These are phyloP conservation scores for Trametes sp. DNA, from an alignment of 1,284 basidiomycete genomes.

Conservation along the genomic window DNA sequence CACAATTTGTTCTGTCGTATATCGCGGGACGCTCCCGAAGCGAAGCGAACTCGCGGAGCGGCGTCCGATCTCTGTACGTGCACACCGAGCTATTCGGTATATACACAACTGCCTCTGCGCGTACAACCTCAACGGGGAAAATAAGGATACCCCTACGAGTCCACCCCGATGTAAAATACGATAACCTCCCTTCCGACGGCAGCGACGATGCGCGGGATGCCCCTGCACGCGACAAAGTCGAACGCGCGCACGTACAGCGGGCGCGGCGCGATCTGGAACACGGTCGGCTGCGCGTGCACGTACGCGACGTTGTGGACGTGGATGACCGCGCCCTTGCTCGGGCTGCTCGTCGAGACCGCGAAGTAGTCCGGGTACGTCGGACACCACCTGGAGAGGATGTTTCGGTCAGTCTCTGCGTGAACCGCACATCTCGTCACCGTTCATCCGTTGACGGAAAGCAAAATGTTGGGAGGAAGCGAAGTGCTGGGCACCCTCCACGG, in stretches of 20 bases:
- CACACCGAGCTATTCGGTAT: no score
- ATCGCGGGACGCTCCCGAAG: neutral
- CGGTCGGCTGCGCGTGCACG: slow-evolving; percentile 66
- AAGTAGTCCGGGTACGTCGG: slow-evolving; percentile 77
- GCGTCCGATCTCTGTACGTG: neutral
- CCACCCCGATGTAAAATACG: slow-evolving; percentile 47
- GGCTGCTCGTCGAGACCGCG: slow-evolving; percentile 69
- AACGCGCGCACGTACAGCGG: slow-evolving; percentile 76
- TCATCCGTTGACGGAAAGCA: no score
- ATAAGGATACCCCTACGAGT: no score
- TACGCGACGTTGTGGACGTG: slow-evolving; percentile 73
- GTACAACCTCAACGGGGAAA: no score
- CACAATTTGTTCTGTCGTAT: neutral
- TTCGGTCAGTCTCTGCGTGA: neutral
- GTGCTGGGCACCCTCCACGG: neutral
- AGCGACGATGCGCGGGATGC: slow-evolving; percentile 69
- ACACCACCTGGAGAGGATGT: slow-evolving; percentile 64
- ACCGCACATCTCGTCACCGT: no score
- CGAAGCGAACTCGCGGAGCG: neutral
- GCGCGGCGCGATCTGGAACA: slow-evolving; percentile 61
- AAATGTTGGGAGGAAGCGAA: no score
- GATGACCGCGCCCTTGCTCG: slow-evolving; percentile 67
- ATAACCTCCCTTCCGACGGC: slow-evolving; percentile 65
- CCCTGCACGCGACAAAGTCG: slow-evolving; percentile 69
- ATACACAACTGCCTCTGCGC: neutral